Conservation (phyloP, 2,329 filamentous ascomycete species). For the Aspergillus alliaceus region DNA sequence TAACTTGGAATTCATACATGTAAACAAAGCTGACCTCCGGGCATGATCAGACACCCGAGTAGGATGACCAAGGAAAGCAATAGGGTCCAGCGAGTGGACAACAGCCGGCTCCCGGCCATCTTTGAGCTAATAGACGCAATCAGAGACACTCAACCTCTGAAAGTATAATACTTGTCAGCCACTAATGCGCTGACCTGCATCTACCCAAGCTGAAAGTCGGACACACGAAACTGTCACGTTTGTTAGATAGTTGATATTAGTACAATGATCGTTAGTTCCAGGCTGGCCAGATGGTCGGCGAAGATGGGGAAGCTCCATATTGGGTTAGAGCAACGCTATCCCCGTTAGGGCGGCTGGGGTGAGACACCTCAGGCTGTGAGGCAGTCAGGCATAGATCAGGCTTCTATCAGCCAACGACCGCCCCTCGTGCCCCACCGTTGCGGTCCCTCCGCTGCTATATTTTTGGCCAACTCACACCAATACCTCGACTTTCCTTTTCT, state of each 20-base stretch:
- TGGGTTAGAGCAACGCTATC: constrained; percentile 16
- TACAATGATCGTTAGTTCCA: constrained; percentile 23
- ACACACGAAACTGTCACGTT: constrained; percentile 6
- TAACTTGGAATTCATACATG: neutral
- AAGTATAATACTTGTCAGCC: constrained; percentile 17
- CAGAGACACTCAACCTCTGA: constrained; percentile 37
- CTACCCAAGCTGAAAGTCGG: constrained; percentile 22
- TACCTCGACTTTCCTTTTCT: constrained; percentile 21
- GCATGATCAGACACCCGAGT: constrained; percentile 61
- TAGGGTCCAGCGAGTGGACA: constrained; percentile 65
- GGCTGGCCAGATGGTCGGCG: constrained; percentile 30
- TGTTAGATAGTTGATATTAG: neutral
- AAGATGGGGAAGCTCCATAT: constrained; percentile 26
- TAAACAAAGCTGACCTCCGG: constrained; percentile 57
- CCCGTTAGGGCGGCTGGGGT: constrained; percentile 12
- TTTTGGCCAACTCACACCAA: constrained; percentile 26
- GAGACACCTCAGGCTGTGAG: constrained; percentile 25
- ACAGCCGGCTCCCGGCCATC: constrained; percentile 54
- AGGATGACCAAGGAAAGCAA: constrained; percentile 61
- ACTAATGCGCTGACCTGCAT: constrained; percentile 31
- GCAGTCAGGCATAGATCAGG: constrained; percentile 6
- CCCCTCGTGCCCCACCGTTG: constrained; percentile 23
- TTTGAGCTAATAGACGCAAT: constrained; percentile 25
- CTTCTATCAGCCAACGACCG: constrained; percentile 8
- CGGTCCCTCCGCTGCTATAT: constrained; percentile 12